Percentiles rank a stretch among this genome's conserved stretches.
Evolutionary conservation across 2,329 filamentous ascomycete species (phyloP).

Genomic region (Cladophialophora exuberans): DNA sequence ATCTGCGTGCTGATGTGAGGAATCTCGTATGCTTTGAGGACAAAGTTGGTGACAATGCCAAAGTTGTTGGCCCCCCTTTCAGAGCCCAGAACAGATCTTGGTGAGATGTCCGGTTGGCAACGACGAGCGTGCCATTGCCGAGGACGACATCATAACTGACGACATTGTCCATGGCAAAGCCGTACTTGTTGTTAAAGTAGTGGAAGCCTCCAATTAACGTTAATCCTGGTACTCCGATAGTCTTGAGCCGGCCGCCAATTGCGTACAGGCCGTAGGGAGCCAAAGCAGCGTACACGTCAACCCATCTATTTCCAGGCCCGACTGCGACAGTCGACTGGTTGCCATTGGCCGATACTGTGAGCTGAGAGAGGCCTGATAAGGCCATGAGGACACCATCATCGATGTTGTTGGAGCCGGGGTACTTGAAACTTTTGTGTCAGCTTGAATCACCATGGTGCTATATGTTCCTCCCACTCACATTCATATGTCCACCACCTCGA

Average conservation of each 20-base stretch:
- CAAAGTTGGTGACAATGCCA: slow-evolving; percentile 45
- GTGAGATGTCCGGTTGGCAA: slow-evolving; percentile 36
- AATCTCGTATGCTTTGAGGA: too few species aligned
- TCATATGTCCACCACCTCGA: too few species aligned
- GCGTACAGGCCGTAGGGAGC: slow-evolving; percentile 38
- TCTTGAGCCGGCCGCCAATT: slow-evolving; percentile 39
- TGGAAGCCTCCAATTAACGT: slow-evolving; percentile 18
- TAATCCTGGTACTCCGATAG: slow-evolving; percentile 35
- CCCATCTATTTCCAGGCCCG: slow-evolving; percentile 42
- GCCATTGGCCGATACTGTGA: slow-evolving; percentile 36
- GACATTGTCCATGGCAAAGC: slow-evolving; percentile 33
- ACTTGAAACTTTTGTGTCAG: too few species aligned
- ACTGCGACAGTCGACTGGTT: slow-evolving; percentile 36
- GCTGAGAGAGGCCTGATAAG: too few species aligned
- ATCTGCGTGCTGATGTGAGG: too few species aligned
- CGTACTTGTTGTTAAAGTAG: slow-evolving; percentile 26
- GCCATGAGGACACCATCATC: too few species aligned
- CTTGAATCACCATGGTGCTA: too few species aligned
- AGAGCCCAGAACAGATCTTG: slow-evolving; percentile 47
- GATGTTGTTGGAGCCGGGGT: too few species aligned
- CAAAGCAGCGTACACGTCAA: slow-evolving; percentile 39
- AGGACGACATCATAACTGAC: slow-evolving; percentile 30
- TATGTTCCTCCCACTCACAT: too few species aligned
- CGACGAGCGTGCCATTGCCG: slow-evolving; percentile 35
- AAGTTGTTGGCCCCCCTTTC: slow-evolving; percentile 45